A percentile compares a stretch with the other conserved stretches of the same genome.
Conservation (phyloP, 305 asterid species). For the Fraxinus ornus region DNA sequence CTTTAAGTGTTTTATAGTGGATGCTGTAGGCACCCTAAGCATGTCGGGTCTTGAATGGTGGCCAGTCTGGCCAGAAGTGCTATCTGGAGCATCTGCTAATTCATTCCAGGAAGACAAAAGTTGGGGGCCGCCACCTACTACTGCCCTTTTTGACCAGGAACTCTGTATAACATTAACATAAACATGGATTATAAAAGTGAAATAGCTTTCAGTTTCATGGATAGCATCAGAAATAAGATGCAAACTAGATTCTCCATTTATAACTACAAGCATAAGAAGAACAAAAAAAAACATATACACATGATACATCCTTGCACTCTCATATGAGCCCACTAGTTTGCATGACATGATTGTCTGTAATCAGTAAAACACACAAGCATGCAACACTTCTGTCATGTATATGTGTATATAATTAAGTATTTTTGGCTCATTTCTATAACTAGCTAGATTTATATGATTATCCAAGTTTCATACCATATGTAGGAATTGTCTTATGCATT, state of each 20-base stretch:
- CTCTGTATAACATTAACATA: slow-evolving; percentile 25
- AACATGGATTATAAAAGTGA: not conserved
- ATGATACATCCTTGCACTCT: not conserved
- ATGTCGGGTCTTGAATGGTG: slow-evolving; percentile 37
- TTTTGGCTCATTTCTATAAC: not conserved
- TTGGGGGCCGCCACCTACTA: slow-evolving; percentile 43
- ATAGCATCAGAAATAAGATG: not conserved
- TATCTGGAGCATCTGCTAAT: slow-evolving; percentile 35
- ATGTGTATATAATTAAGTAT: not conserved
- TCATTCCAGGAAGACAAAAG: slow-evolving; percentile 38
- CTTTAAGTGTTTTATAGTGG: slow-evolving; percentile 21
- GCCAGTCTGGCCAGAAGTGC: slow-evolving; percentile 51
- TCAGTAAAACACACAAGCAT: not conserved
- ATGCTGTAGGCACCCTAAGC: slow-evolving; percentile 32
- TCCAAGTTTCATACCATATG: not conserved
- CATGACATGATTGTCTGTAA: not conserved
- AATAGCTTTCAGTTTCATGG: not conserved
- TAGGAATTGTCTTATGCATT: not conserved
- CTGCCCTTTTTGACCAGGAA: slow-evolving; percentile 44
- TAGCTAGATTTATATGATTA: not conserved
- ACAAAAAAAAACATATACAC: not conserved
- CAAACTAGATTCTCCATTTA: not conserved
- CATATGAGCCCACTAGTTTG: no score
- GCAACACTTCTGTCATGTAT: not conserved
- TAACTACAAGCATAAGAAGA: not conserved